Evolutionary conservation across 768 basidiomycete genomes (phyloP).

Genomic region (Obba rivulosa): DNA sequence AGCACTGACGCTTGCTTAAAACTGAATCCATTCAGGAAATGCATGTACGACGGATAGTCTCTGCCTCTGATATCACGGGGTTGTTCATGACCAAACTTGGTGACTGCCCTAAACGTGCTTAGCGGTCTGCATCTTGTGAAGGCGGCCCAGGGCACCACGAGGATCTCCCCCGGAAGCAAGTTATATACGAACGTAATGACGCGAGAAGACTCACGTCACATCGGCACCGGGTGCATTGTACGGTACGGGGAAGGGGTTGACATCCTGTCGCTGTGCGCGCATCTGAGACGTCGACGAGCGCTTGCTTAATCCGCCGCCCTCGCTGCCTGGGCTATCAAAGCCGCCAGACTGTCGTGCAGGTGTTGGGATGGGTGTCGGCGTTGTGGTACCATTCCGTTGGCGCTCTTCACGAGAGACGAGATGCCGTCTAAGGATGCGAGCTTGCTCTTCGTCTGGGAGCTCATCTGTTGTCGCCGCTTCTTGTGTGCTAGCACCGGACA

Average conservation of each 20-base stretch:
- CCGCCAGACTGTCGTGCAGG: slow-evolving; percentile 9
- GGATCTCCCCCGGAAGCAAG: no score
- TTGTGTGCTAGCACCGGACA: slow-evolving; percentile 14
- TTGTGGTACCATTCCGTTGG: slow-evolving; percentile 13
- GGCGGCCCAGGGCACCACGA: no score
- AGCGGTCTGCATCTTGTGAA: no score
- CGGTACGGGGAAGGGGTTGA: slow-evolving; percentile 80
- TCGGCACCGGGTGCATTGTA: slow-evolving; percentile 87
- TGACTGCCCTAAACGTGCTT: no score
- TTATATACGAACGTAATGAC: slow-evolving; percentile 1
- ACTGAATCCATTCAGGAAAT: no score
- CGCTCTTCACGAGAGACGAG: slow-evolving; percentile 73
- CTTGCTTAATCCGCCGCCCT: slow-evolving; percentile 24
- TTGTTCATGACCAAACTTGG: no score
- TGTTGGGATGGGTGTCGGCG: slow-evolving; percentile 1
- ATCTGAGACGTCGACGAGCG: slow-evolving; percentile 24
- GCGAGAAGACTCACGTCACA: slow-evolving; percentile 67
- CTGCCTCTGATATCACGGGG: slow-evolving; percentile 1
- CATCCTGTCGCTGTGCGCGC: slow-evolving; percentile 36
- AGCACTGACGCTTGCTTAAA: no score
- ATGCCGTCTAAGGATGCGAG: slow-evolving; percentile 72
- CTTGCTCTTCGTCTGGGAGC: slow-evolving; percentile 79
- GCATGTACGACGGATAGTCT: no score
- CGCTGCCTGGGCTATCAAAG: slow-evolving; percentile 21
- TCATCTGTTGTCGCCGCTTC: slow-evolving; percentile 43